Evolutionary conservation across 2,329 filamentous ascomycete genomes (phyloP).

Genomic region (Apiospora kogelbergensis): DNA sequence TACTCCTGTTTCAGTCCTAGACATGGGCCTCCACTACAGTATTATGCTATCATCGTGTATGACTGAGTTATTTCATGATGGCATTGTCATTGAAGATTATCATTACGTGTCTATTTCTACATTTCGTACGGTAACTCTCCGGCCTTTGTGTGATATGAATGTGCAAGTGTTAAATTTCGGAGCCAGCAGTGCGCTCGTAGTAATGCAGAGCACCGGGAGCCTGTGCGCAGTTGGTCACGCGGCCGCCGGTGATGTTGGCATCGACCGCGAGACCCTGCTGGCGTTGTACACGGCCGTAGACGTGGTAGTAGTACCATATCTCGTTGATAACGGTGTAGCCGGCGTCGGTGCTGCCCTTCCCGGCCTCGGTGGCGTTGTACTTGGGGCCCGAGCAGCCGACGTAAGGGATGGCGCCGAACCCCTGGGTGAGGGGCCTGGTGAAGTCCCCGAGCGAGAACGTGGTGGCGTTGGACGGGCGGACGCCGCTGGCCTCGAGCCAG

Average conservation of each 20-base stretch:
- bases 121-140: neutral
- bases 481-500: conserved; percentile 56
- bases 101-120: conserved; percentile 5
- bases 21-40: no score
- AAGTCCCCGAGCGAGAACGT: conserved; percentile 54
- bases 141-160: neutral
- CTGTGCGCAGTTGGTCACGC: conserved; percentile 55
- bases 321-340: conserved; percentile 59
- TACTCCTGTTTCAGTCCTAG: no score
- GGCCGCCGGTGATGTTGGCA: conserved; percentile 47
- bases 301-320: conserved; percentile 67
- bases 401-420: conserved; percentile 57
- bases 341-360: conserved; percentile 52
- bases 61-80: neutral
- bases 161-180: conserved; percentile 22
- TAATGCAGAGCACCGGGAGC: conserved; percentile 53
- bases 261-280: conserved; percentile 43
- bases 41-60: no score
- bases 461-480: conserved; percentile 59
- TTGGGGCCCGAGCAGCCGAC: conserved; percentile 60
- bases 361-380: conserved; percentile 60
- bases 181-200: conserved; percentile 47
- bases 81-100: conserved; percentile 4
- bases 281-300: conserved; percentile 56
- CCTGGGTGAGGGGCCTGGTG: conserved; percentile 46